Conservation (phyloP, 1,139 yeast genomes). For the Yamadazyma conglobata region DNA sequence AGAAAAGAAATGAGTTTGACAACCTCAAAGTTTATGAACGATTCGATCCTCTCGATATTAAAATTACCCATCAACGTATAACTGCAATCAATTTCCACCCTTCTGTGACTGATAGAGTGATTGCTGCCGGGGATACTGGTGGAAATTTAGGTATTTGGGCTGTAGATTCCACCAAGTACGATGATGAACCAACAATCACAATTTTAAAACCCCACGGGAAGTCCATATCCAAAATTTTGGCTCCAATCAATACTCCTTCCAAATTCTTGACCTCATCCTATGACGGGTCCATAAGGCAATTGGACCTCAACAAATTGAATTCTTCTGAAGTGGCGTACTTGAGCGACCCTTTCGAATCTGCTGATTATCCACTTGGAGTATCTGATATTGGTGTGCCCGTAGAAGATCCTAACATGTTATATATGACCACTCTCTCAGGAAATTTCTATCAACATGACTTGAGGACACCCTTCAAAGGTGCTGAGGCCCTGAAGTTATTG, state of each 20-base stretch:
- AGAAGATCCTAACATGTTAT: conserved; percentile 51
- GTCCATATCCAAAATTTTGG: conserved; percentile 60
- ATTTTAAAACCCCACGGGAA: conserved; percentile 75
- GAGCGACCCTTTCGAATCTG: conserved; percentile 45
- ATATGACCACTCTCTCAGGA: conserved; percentile 76
- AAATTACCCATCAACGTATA: conserved; percentile 69
- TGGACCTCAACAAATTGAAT: conserved; percentile 61
- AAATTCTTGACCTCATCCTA: conserved; percentile 71
- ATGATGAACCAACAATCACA: conserved; percentile 52
- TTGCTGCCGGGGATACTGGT: conserved; percentile 81
- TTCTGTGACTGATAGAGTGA: conserved; percentile 52
- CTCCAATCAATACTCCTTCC: conserved; percentile 48
- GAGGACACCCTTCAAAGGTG: conserved; percentile 41
- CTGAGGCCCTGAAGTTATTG: conserved; percentile 32
- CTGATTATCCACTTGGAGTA: conserved; percentile 45
- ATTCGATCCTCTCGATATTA: conserved; percentile 68
- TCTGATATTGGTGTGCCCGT: conserved; percentile 55
- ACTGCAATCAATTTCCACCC: conserved; percentile 79
- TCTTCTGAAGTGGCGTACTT: conserved; percentile 57
- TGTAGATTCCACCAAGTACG: conserved; percentile 37
- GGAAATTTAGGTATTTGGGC: conserved; percentile 94
- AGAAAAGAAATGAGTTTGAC: conserved; percentile 51
- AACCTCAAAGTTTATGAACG: conserved; percentile 48
- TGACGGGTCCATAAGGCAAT: conserved; percentile 77
- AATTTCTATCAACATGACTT: conserved; percentile 69